phyloP scores from a whole-genome alignment of 768 basidiomycete species.

The Phanerochaete sordida region DNA sequence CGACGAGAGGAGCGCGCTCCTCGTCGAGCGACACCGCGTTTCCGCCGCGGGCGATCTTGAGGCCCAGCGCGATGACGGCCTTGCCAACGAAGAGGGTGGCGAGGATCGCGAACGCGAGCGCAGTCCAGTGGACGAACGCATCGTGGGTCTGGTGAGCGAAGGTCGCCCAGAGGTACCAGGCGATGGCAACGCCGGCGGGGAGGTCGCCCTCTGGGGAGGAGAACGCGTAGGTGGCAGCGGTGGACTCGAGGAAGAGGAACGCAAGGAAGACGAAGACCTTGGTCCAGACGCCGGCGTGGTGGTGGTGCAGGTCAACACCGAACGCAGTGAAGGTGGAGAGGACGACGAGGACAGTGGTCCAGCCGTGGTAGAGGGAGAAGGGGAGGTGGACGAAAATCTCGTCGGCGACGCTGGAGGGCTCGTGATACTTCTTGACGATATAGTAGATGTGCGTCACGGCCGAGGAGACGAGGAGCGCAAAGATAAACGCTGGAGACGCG shows the following conservation, averaged over 20 bases:
- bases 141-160: conserved; percentile 65
- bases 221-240: conserved; percentile 93
- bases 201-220: conserved; percentile 87
- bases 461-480: conserved; percentile 85
- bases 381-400: conserved; percentile 94
- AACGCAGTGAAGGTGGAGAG: conserved; percentile 87
- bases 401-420: conserved; percentile 59
- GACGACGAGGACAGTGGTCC: conserved; percentile 82
- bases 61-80: conserved; percentile 55
- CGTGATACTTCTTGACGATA: conserved; percentile 83
- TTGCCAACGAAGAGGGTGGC: conserved; percentile 84
- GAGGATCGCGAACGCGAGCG: conserved; percentile 82
- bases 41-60: conserved; percentile 35
- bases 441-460: conserved; percentile 88
- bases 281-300: conserved; percentile 81
- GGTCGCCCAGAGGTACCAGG: conserved; percentile 93
- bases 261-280: conserved; percentile 94
- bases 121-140: conserved; percentile 87
- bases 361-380: conserved; percentile 94
- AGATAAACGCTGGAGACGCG: conserved; percentile 64
- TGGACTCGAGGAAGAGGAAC: conserved; percentile 91
- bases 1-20: conserved; percentile 83
- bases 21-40: conserved; percentile 73
- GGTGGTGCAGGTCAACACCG: conserved; percentile 65
- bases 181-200: conserved; percentile 86